These are phyloP conservation scores for Exophiala sideris DNA, from an alignment of 2,329 filamentous ascomycete species.

Conservation along the genomic window DNA sequence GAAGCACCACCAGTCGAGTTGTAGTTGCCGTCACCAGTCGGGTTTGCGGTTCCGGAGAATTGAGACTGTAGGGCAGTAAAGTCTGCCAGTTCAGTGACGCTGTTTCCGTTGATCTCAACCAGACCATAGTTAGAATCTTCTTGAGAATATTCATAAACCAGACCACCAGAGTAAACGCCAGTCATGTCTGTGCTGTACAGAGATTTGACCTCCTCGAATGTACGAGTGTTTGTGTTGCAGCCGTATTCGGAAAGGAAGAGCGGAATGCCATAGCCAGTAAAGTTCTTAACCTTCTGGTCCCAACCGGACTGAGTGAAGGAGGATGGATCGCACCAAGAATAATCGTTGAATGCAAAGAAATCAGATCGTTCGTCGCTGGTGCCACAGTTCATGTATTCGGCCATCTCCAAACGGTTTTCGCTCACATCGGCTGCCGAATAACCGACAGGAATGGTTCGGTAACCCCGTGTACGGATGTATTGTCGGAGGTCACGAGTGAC, in stretches of 20 bases:
- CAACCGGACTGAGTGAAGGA: conserved; percentile 71
- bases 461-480: conserved; percentile 61
- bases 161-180: conserved; percentile 84
- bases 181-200: conserved; percentile 85
- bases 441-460: conserved; percentile 68
- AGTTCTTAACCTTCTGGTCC: conserved; percentile 84
- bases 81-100: conserved; percentile 59
- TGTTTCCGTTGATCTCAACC: conserved; percentile 59
- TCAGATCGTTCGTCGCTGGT: conserved; percentile 78
- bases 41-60: conserved; percentile 49
- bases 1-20: conserved; percentile 52
- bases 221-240: conserved; percentile 76
- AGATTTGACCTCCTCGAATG: conserved; percentile 74
- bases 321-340: conserved; percentile 76
- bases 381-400: conserved; percentile 91
- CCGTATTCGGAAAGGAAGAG: conserved; percentile 96
- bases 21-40: conserved; percentile 58
- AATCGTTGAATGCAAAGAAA: conserved; percentile 88
- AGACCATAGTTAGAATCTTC: conserved; percentile 79
- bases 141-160: conserved; percentile 91
- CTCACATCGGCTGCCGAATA: conserved; percentile 77
- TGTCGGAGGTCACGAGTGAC: conserved; percentile 73
- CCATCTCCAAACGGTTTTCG: conserved; percentile 80
- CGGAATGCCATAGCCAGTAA: conserved; percentile 79
- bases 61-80: conserved; percentile 57